Percentiles rank a stretch among this genome's conserved stretches.
Conservation (phyloP, 2,329 filamentous ascomycete genomes). For the Xylaria digitata region DNA sequence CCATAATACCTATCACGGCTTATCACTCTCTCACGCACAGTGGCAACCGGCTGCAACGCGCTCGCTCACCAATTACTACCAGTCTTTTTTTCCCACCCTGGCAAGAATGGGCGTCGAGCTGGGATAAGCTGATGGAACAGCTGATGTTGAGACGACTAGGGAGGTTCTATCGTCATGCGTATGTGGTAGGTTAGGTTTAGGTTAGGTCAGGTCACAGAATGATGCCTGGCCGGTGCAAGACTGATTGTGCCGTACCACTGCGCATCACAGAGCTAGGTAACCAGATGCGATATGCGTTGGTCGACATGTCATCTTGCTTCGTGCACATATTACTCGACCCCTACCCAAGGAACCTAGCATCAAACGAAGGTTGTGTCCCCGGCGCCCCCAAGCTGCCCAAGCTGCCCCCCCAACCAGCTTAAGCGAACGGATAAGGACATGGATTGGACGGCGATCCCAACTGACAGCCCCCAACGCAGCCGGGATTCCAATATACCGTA, state of each 20-base stretch:
- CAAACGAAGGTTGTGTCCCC: constrained; percentile 19
- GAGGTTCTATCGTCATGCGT: constrained; percentile 20
- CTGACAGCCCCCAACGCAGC: constrained; percentile 9
- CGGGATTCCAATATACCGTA: constrained; percentile 2
- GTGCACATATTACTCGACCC: constrained; percentile 4
- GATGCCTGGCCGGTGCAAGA: constrained; percentile 13
- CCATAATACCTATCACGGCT: background rate
- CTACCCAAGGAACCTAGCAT: constrained; percentile 19
- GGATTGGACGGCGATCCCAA: constrained; percentile 30
- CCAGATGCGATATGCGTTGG: constrained; percentile 9
- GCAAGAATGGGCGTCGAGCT: constrained; percentile 27
- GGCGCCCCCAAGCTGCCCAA: constrained; percentile 1
- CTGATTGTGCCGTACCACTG: background rate
- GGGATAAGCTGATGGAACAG: constrained; percentile 34
- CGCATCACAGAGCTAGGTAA: constrained; percentile 2
- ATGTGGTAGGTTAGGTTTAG: constrained; percentile 6
- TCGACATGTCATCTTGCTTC: constrained; percentile 15
- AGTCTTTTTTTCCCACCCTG: constrained; percentile 11
- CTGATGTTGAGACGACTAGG: constrained; percentile 27
- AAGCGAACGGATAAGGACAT: constrained; percentile 32
- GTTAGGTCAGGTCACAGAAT: constrained; percentile 9
- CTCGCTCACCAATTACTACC: background rate
- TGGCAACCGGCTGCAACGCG: background rate
- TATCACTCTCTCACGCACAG: background rate
- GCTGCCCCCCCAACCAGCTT: constrained; percentile 9